A percentile compares a stretch with the other conserved stretches of the same genome.
These are phyloP conservation scores for Magnolia sinica DNA, from an alignment of 164 flowering plant species.

Conservation along the genomic window DNA sequence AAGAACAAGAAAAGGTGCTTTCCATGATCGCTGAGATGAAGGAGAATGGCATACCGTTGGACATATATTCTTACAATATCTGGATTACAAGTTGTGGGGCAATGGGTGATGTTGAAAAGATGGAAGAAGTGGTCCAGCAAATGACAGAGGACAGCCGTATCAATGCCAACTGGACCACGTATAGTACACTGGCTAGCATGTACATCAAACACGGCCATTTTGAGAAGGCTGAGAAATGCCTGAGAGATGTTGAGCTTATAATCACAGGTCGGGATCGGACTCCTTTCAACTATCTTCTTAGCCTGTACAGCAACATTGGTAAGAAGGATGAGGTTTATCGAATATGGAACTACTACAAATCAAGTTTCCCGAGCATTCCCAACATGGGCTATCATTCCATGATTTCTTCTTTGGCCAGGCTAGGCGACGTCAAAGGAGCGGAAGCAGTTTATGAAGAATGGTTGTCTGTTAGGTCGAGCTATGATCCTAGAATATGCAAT, in stretches of 20 bases:
- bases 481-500: conserved; percentile 71
- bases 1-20: conserved; percentile 63
- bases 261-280: conserved; percentile 62
- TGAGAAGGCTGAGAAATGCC: conserved; percentile 62
- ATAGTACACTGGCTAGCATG: conserved; percentile 78
- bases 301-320: conserved; percentile 63
- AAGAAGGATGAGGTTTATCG: conserved; percentile 68
- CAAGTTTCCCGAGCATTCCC: conserved; percentile 55
- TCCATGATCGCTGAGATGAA: conserved; percentile 60
- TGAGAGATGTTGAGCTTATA: conserved; percentile 62
- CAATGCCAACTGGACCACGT: conserved; percentile 82
- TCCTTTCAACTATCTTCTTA: conserved; percentile 78
- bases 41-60: conserved; percentile 48
- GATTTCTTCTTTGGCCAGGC: conserved; percentile 55
- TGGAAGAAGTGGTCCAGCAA: conserved; percentile 67
- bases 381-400: conserved; percentile 71
- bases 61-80: conserved; percentile 81
- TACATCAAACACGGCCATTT: conserved; percentile 53
- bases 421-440: conserved; percentile 68
- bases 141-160: conserved; percentile 53
- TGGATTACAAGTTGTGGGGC: conserved; percentile 76
- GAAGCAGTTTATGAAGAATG: conserved; percentile 70
- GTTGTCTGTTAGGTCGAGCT: conserved; percentile 45
- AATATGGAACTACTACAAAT: conserved; percentile 67
- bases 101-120: conserved; percentile 52